Conservation (phyloP, 1,284 basidiomycete genomes). For the Apiotrichum veenhuisii region DNA sequence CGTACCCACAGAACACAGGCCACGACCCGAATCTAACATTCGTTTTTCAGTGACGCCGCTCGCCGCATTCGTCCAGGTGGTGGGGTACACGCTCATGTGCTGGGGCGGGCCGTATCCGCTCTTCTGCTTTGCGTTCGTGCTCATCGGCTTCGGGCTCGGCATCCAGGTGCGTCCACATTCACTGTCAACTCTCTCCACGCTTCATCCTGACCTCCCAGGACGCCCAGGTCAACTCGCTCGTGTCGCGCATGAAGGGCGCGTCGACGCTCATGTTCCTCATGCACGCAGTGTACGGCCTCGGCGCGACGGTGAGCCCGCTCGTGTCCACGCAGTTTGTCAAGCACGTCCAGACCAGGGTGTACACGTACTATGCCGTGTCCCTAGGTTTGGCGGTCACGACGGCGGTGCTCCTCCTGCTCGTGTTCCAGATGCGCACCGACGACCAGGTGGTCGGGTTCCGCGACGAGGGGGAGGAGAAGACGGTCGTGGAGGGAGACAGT, state of each 20-base stretch:
- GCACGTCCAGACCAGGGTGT: slow-evolving; percentile 52
- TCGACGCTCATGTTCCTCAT: slow-evolving; percentile 60
- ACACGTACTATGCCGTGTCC: slow-evolving; percentile 62
- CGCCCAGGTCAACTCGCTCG: slow-evolving; percentile 43
- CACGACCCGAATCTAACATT: too few species aligned
- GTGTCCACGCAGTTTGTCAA: slow-evolving; percentile 65
- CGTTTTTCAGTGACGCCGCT: slow-evolving; percentile 32
- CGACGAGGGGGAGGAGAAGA: not conserved
- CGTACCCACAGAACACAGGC: too few species aligned
- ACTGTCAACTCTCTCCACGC: too few species aligned
- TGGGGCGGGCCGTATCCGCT: slow-evolving; percentile 65
- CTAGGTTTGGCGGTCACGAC: slow-evolving; percentile 58
- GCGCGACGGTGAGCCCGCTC: slow-evolving; percentile 64
- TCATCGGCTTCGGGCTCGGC: slow-evolving; percentile 62
- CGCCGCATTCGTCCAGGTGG: slow-evolving; percentile 40
- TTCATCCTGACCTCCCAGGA: slow-evolving; percentile 14
- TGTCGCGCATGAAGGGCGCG: slow-evolving; percentile 30
- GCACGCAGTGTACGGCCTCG: slow-evolving; percentile 61
- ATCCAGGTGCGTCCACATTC: slow-evolving; percentile 43
- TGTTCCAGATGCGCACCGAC: slow-evolving; percentile 59
- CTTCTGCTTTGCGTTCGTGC: slow-evolving; percentile 59
- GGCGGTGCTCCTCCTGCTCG: slow-evolving; percentile 50
- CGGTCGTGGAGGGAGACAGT: not conserved
- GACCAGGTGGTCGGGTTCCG: slow-evolving; percentile 50
- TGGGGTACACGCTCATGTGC: slow-evolving; percentile 58